Percentiles rank a stretch among this genome's conserved stretches.
Conservation (phyloP, 139 green algal genomes). For the Desmodesmus armatus region DNA sequence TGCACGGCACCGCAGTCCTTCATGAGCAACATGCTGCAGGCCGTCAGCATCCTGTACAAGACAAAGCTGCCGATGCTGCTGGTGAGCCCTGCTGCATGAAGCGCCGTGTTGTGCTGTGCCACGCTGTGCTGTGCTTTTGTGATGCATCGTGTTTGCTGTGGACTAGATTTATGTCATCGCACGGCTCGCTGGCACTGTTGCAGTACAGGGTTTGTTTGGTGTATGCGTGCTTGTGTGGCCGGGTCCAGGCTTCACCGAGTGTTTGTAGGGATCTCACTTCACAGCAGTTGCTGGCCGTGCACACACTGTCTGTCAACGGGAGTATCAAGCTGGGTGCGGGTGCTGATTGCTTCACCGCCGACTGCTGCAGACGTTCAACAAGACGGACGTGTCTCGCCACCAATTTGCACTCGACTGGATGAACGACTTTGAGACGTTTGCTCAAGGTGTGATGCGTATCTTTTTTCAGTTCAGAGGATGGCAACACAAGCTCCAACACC, state of each 20-base stretch:
- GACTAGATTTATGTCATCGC: neutral
- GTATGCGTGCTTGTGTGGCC: too few relatives aligned
- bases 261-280: too few relatives aligned
- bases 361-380: slow-evolving; percentile 91
- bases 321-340: neutral
- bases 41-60: slow-evolving; percentile 96
- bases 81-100: slow-evolving; percentile 59
- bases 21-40: slow-evolving; percentile 99
- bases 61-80: slow-evolving; percentile 94
- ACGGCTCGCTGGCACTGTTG: neutral
- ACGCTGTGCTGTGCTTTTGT: neutral
- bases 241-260: too few relatives aligned
- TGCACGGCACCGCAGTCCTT: slow-evolving; percentile 90
- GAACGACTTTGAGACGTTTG: slow-evolving; percentile 90
- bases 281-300: neutral
- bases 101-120: neutral
- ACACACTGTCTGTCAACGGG: neutral
- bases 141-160: neutral
- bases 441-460: slow-evolving; percentile 44
- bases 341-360: neutral
- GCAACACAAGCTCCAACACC: too few relatives aligned
- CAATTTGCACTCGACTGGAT: slow-evolving; percentile 95
- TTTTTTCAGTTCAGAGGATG: too few relatives aligned
- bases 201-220: too few relatives aligned
- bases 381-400: slow-evolving; percentile 89